Evolutionary conservation across 352 stramenopile species (phyloP).

Genomic region (Phytophthora sojae): DNA sequence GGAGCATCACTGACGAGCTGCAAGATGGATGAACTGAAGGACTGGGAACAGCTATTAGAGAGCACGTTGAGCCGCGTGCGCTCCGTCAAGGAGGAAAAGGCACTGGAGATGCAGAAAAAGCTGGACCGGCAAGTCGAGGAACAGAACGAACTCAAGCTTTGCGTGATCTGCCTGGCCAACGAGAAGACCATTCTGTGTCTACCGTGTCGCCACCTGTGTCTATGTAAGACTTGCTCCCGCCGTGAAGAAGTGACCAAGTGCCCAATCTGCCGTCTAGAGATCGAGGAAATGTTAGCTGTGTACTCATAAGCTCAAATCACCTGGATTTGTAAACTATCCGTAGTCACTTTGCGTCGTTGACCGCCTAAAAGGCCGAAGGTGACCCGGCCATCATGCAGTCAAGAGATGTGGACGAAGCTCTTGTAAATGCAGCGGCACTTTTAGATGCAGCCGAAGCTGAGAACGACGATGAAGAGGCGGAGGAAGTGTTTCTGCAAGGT

Average conservation of each 20-base stretch:
- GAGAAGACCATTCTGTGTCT: slow-evolving; percentile 89
- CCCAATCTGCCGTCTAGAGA: slow-evolving; percentile 84
- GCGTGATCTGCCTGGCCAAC: slow-evolving; percentile 83
- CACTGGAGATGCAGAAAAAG: slow-evolving; percentile 76
- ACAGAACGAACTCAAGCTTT: slow-evolving; percentile 87
- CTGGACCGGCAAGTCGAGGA: slow-evolving; percentile 80
- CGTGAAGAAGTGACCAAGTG: slow-evolving; percentile 81
- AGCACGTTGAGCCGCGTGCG: slow-evolving; percentile 63
- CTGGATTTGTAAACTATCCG: neutral
- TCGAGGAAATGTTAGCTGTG: slow-evolving; percentile 86
- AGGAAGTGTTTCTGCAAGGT: neutral
- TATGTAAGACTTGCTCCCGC: slow-evolving; percentile 77
- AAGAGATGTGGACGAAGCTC: slow-evolving; percentile 14
- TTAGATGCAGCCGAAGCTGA: neutral
- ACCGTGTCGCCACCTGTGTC: slow-evolving; percentile 82
- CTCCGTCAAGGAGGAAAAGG: slow-evolving; percentile 75
- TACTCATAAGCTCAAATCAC: slow-evolving; percentile 64
- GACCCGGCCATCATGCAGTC: slow-evolving; percentile 5
- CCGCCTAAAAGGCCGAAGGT: neutral
- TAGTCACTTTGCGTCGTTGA: slow-evolving; percentile 27
- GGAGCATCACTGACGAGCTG: slow-evolving; percentile 28
- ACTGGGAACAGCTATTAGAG: slow-evolving; percentile 78
- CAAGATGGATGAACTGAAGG: slow-evolving; percentile 68
- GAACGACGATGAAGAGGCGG: neutral
- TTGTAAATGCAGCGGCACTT: slow-evolving; percentile 15